Evolutionary conservation across 371 early-diverging fungal genomes (phyloP), one percentile per base, ranked within the genome.

Genomic region (Lichtheimia corymbifera): DNA sequence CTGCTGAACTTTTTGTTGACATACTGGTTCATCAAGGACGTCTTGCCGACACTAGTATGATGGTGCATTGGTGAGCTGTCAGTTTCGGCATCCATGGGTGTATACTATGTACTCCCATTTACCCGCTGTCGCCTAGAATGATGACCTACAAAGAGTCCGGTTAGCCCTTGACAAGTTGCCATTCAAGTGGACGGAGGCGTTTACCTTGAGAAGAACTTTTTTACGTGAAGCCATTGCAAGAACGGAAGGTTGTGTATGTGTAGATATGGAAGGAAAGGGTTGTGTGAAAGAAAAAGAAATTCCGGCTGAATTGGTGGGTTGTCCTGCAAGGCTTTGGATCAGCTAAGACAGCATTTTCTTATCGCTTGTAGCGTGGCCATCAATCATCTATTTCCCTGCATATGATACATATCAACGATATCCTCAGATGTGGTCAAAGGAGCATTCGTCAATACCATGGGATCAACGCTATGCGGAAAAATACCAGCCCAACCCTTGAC

Each of bases 21-120:
- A 85, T 97, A 99, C 79, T 98, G 97, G 84, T 98, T 96, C 95
- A 98, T 97, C 66, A 98, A 82, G n/a, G 97, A 96, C n/a, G 98
- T 97, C 74, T 96, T 97, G 41, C 97, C 97, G 56, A 97, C 97
- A 66, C 87, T 85, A 64, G 18, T 49, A 24, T 6, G 44, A 24
- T n/a, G 14, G 25, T 2, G 9, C 24, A 55, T 14, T 50, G 18
- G 55, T 13, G 25, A 20, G 54, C 18, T 24, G 47, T 40, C 25
- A 43, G 27, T 20, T 30, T 25, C 22, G 42, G 24, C 47, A 11
- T 42, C 18, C 25, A n/a, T 55, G 20, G 50, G 24, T 24, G 14
- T 20, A 42, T n/a, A 27, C n/a, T 52, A 24, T 15, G 18, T 1
- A 41, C 30, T 44, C n/a, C 15, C 28, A 62, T 72, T 65, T 86